phyloP scores from a whole-genome alignment of 2,329 filamentous ascomycete species.

The Thelonectria olida region DNA sequence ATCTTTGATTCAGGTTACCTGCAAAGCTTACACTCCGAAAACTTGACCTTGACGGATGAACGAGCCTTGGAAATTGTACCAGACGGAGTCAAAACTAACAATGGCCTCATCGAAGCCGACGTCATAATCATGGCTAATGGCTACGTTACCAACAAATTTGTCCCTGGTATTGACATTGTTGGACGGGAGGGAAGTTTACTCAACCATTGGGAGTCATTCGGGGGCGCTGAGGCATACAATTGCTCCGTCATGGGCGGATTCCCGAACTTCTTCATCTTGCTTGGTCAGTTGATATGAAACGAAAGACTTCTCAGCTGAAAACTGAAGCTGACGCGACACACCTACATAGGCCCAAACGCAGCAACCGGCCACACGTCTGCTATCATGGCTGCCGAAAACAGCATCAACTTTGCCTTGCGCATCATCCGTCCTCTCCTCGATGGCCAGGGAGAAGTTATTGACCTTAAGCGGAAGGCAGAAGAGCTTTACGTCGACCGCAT shows the following conservation, averaged over 20 bases:
- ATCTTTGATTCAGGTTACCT: conserved; percentile 68
- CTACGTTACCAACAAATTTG: conserved; percentile 64
- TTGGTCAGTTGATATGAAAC: conserved; percentile 49
- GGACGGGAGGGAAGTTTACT: conserved; percentile 61
- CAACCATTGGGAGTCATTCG: conserved; percentile 65
- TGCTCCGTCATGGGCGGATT: conserved; percentile 66
- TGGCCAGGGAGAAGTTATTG: conserved; percentile 41
- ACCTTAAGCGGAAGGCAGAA: conserved; percentile 49
- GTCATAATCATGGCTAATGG: conserved; percentile 70
- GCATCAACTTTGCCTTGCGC: conserved; percentile 66
- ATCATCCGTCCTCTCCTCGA: conserved; percentile 61
- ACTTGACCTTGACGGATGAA: conserved; percentile 57
- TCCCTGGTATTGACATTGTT: conserved; percentile 61
- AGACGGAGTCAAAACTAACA: conserved; percentile 46
- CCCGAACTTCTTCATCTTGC: conserved; percentile 72
- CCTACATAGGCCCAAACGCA: conserved; percentile 63
- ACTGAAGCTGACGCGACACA: not conserved
- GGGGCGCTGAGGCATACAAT: conserved; percentile 71
- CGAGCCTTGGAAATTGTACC: conserved; percentile 58
- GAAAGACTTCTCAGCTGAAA: not conserved
- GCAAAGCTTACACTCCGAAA: conserved; percentile 58
- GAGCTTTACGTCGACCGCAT: conserved; percentile 42
- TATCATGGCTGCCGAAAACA: conserved; percentile 69
- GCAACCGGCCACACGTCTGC: conserved; percentile 69
- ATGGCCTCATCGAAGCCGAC: conserved; percentile 61